Evolutionary conservation across 768 basidiomycete genomes (phyloP).

Genomic region (Trametes cingulata): DNA sequence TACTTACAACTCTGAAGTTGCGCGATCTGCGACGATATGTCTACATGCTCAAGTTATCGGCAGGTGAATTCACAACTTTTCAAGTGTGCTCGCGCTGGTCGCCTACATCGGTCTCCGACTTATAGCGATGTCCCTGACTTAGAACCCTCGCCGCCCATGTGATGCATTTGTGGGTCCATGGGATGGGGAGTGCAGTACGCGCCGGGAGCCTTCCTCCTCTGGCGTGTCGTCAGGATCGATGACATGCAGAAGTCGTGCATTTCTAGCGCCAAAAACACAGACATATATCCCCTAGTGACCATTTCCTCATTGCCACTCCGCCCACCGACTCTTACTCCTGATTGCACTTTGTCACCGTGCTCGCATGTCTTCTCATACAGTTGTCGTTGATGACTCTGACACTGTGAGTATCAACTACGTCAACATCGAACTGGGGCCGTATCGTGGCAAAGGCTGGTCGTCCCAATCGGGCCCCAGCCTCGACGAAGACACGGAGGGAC

Average conservation of each 20-base stretch:
- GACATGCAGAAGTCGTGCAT: neutral
- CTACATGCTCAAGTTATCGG: too few relatives aligned
- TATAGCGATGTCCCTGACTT: neutral
- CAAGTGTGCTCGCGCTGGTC: too few relatives aligned
- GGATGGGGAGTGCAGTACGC: neutral
- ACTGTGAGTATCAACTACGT: neutral
- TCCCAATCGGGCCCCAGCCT: neutral
- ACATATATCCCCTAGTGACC: too few relatives aligned
- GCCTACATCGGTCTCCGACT: too few relatives aligned
- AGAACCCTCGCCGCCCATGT: neutral
- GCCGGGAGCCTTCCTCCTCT: neutral
- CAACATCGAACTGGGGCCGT: neutral
- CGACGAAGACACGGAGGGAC: neutral
- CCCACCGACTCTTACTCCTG: too few relatives aligned
- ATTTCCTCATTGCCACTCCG: too few relatives aligned
- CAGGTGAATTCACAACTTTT: too few relatives aligned
- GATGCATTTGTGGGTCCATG: conserved; percentile 1
- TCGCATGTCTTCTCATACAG: neutral
- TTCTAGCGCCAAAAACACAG: too few relatives aligned
- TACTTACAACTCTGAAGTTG: too few relatives aligned
- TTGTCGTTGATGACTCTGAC: neutral
- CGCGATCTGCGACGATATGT: too few relatives aligned
- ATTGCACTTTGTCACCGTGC: too few relatives aligned
- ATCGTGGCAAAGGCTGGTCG: neutral
- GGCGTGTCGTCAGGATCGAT: neutral